Percentiles rank a stretch among this genome's conserved stretches.
Conservation (phyloP, 352 stramenopile species). For the Plasmopara viticola region DNA sequence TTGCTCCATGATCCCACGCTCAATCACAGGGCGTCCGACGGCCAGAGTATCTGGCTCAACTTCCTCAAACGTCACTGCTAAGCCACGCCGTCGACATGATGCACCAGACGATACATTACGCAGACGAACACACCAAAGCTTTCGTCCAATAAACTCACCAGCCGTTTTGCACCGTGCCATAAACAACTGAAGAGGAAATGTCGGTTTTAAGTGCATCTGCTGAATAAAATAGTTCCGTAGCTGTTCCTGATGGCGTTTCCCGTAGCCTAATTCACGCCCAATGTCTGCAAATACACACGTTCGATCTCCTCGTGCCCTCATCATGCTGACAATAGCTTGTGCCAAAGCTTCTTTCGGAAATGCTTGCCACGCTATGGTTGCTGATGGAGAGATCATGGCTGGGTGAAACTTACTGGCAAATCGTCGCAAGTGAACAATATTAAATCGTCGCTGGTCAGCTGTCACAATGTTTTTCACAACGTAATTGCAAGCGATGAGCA, state of each 20-base stretch:
- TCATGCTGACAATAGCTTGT: constrained; percentile 55
- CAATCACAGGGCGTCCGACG: constrained; percentile 42
- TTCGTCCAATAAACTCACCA: constrained; percentile 50
- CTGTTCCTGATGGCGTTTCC: constrained; percentile 74
- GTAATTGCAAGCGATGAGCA: constrained; percentile 53
- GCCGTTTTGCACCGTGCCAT: constrained; percentile 73
- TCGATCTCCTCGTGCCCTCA: constrained; percentile 51
- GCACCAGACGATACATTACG: constrained; percentile 14
- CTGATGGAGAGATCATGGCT: constrained; percentile 54
- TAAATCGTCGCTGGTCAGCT: constrained; percentile 62
- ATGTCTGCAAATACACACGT: constrained; percentile 84
- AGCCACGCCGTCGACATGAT: constrained; percentile 6
- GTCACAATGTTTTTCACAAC: constrained; percentile 77
- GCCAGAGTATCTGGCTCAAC: constrained; percentile 12
- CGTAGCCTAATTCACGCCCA: constrained; percentile 66
- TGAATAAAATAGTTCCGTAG: constrained; percentile 80
- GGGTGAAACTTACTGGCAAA: constrained; percentile 60
- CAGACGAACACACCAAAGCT: constrained; percentile 74
- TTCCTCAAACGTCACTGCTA: constrained; percentile 18
- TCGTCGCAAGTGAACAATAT: constrained; percentile 69
- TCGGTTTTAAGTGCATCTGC: constrained; percentile 46
- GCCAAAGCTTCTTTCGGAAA: constrained; percentile 61
- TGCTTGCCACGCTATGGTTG: constrained; percentile 40
- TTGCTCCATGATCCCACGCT: constrained; percentile 79
- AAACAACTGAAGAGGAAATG: constrained; percentile 72